Conservation (phyloP, 1,139 yeast species). For the Taphrina sp. region DNA sequence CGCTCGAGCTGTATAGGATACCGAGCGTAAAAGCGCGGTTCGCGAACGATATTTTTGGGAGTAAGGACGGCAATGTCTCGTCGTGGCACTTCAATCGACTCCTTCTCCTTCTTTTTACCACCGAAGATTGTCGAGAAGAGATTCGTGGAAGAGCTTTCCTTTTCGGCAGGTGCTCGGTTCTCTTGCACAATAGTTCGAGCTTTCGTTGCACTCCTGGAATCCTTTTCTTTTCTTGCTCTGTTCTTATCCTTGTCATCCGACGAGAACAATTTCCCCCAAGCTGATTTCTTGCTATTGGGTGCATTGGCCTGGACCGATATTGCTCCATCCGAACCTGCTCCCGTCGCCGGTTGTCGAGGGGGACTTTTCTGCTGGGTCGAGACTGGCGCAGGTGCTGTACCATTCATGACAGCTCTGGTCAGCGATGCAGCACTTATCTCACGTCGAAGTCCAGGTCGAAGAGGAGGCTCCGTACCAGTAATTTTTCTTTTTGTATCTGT, state of each 20-base stretch:
- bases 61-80: constrained; percentile 2
- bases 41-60: background rate
- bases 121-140: constrained; percentile 28
- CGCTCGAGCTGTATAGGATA: constrained; percentile 94
- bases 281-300: constrained; percentile 19
- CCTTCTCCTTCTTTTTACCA: constrained; percentile 26
- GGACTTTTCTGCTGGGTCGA: background rate
- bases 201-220: background rate
- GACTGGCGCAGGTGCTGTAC: constrained; percentile 8
- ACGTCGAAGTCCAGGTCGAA: constrained; percentile 20
- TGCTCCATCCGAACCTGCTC: background rate
- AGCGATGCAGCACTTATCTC: constrained; percentile 28
- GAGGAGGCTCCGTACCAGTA: too few relatives aligned
- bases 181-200: constrained; percentile 7
- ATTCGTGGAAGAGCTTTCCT: constrained; percentile 17
- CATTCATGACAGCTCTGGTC: constrained; percentile 31
- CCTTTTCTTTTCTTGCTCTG: constrained; percentile 6
- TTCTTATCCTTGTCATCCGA: constrained; percentile 16
- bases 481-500: too few relatives aligned
- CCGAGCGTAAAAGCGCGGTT: constrained; percentile 44
- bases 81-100: background rate
- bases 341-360: background rate
- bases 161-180: constrained; percentile 8
- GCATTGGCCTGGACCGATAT: background rate
- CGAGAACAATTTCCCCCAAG: constrained; percentile 26